A percentile compares a stretch with the other conserved stretches of the same genome.
Evolutionary conservation across 441 rosid species (phyloP).

Genomic region (Iberis amara): DNA sequence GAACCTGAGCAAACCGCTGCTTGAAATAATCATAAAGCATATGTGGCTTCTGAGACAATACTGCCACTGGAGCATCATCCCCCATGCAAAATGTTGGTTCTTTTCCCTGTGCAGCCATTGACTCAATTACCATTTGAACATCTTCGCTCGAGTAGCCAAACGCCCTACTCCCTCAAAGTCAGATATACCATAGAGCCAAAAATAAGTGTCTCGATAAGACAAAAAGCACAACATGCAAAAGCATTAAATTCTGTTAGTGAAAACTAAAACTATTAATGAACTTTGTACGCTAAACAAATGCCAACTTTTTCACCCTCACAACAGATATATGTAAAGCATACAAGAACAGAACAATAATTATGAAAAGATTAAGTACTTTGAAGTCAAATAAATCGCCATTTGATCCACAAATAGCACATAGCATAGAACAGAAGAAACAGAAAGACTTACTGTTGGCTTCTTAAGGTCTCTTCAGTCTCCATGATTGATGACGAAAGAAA

Average conservation of each 20-base stretch:
- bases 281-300: conserved; percentile 1
- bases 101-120: conserved; percentile 96
- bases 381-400: conserved; percentile 4
- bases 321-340: too few species aligned
- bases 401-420: conserved; percentile 1
- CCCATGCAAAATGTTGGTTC: conserved; percentile 99
- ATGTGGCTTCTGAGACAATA: conserved; percentile 85
- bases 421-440: conserved; percentile 23
- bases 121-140: conserved; percentile 98
- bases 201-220: conserved; percentile 20
- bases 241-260: neutral
- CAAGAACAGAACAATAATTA: too few species aligned
- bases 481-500: conserved; percentile 64
- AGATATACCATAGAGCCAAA: conserved; percentile 10
- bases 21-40: conserved; percentile 97
- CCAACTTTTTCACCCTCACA: too few species aligned
- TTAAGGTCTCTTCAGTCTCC: conserved; percentile 77
- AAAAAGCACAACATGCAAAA: conserved; percentile 1
- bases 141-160: conserved; percentile 99
- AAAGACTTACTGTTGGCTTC: conserved; percentile 84
- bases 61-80: conserved; percentile 85
- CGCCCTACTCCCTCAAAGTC: conserved; percentile 56
- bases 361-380: too few species aligned
- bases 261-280: conserved; percentile 9
- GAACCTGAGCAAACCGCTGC: conserved; percentile 99